Evolutionary conservation across 2,329 filamentous ascomycete genomes (phyloP), one percentile per base, ranked within the genome.

Genomic region (Penicillium sp.): DNA sequence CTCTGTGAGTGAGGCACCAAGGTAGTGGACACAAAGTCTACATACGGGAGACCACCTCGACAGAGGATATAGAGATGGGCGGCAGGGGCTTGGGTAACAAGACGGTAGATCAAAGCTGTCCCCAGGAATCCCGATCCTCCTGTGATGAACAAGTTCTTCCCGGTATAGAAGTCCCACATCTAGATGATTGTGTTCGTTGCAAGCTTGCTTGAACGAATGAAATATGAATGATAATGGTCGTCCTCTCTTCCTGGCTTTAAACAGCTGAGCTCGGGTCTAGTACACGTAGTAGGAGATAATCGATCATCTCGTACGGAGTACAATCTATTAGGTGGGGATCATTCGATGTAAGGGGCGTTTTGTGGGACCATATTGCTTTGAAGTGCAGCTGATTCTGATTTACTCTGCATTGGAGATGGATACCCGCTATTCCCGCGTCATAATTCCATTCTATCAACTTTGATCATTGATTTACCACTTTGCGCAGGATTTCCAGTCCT

Each of bases 121-220:
- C 59, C 61, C 22, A 63, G 40, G 27, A 60, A 61, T 1, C 61
- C 59, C 1, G 59, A 56, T 5, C 44, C 53, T 14, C 61, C 61
- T 1, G 61, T 63, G 5, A 63, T 34, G 32, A 61, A 55, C 9
- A 60, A n/a, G 1, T 39, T 14, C 14, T 58, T 57, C 4, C 43
- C 44, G 2, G 40, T 36, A 21, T 53, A 61, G n/a, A 54, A 60
- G 1, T 57, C 50, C 60, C 60, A 63, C 58, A 63, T 61, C 68
- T 47, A 21, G 13, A 14, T 13, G 11, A 34, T 34, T 5, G 32
- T 10, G 3, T 10, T 11, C 10, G 14, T 34, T 7, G 32, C 5
- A 34, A 34, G 32, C 14, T 14, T 34, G 10, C 11, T 34, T 34
- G 32, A 8, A 10, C 11, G 32, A 14, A 34, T 34, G 32, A 14